Conservation (phyloP, 176 grass and related monocot genomes). For the Avena sativa region DNA sequence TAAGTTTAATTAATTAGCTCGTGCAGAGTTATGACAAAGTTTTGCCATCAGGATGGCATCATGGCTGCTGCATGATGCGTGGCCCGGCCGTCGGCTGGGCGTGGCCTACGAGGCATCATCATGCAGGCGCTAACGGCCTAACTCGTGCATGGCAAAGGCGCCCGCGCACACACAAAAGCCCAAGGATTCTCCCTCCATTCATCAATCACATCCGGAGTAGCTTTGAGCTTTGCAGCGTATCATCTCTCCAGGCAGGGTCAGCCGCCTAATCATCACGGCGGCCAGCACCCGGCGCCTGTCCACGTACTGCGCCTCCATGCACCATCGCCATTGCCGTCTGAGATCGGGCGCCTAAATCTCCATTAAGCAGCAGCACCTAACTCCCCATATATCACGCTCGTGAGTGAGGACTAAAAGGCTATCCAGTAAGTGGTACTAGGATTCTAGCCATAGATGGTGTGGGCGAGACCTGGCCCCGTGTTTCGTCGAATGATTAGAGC, state of each 20-base stretch:
- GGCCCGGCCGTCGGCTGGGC: background rate
- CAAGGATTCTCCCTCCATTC: conserved; percentile 36
- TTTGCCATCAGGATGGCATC: conserved; percentile 63
- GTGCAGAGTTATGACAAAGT: conserved; percentile 44
- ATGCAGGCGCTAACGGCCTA: conserved; percentile 43
- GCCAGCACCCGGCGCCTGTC: conserved; percentile 42
- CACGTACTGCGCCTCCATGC: background rate
- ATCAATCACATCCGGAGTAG: background rate
- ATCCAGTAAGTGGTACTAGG: conserved; percentile 3
- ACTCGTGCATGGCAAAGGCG: conserved; percentile 50
- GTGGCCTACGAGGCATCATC: conserved; percentile 43
- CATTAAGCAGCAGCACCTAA: background rate
- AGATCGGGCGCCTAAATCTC: conserved; percentile 17
- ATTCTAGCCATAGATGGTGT: conserved; percentile 2
- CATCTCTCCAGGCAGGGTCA: background rate
- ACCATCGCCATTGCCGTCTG: conserved; percentile 36
- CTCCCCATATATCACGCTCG: conserved; percentile 17
- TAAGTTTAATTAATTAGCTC: background rate
- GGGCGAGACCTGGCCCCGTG: background rate
- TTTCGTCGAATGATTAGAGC: background rate
- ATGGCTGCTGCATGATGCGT: background rate
- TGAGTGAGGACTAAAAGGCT: background rate
- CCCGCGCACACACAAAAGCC: background rate
- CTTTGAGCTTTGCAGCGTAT: conserved; percentile 26
- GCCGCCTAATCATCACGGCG: conserved; percentile 31